Percentiles rank a stretch among this genome's conserved stretches.
These are phyloP conservation scores for Akanthomyces dipterigenus DNA, from an alignment of 2,329 filamentous ascomycete species.

Conservation along the genomic window DNA sequence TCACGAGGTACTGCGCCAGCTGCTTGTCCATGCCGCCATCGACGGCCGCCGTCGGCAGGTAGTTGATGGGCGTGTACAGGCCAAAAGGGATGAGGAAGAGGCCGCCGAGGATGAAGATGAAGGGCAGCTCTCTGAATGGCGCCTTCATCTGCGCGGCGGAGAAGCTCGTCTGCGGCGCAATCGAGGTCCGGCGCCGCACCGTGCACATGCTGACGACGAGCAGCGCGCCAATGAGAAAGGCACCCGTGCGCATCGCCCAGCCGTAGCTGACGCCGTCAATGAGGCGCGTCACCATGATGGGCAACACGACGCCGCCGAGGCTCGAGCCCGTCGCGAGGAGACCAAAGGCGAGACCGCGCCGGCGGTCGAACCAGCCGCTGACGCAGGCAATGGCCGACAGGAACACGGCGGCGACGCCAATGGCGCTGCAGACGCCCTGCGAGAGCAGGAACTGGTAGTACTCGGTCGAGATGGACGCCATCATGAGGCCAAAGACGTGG, in stretches of 20 bases:
- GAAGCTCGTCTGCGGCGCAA: conserved; percentile 16
- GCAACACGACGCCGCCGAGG: conserved; percentile 28
- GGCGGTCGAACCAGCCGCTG: conserved; percentile 20
- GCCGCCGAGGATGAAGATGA: conserved; percentile 20
- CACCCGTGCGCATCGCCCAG: conserved; percentile 26
- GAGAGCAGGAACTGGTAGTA: conserved; percentile 30
- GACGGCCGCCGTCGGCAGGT: conserved; percentile 17
- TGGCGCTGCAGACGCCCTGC: conserved; percentile 25
- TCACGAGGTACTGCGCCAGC: conserved; percentile 19
- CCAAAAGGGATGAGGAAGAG: conserved; percentile 24
- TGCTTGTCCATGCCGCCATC: conserved; percentile 14
- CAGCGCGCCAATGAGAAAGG: conserved; percentile 25
- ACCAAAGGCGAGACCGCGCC: conserved; percentile 22
- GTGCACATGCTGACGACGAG: conserved; percentile 13
- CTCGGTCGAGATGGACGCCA: conserved; percentile 39
- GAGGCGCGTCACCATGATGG: conserved; percentile 26
- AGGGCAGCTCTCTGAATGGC: conserved; percentile 21
- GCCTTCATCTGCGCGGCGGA: conserved; percentile 22
- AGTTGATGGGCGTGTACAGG: conserved; percentile 25
- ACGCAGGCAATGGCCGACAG: conserved; percentile 18
- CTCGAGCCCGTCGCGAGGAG: conserved; percentile 21
- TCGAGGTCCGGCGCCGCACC: conserved; percentile 3
- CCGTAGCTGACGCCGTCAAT: conserved; percentile 22
- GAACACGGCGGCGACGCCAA: conserved; percentile 24
- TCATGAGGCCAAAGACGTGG: conserved; percentile 53